Base-by-base conservation (phyloP, 2,329 filamentous ascomycete genomes). In the Nigrospora oryzae region DNA sequence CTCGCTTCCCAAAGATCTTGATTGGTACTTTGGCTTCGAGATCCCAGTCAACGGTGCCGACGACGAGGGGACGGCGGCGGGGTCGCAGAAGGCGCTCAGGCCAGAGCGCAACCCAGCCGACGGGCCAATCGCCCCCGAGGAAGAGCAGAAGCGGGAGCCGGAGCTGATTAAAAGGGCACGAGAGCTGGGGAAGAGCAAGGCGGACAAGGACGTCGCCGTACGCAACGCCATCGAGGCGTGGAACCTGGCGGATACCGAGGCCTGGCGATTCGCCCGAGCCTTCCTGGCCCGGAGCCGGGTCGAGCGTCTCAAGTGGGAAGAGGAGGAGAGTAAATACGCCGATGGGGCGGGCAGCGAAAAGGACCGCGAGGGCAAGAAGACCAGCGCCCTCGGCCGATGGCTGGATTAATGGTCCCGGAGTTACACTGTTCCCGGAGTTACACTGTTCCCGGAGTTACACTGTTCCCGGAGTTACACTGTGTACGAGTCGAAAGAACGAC, bases 21-120 rank as follows among this genome's bases (percentile, higher is more conserved):
- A 91, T 58, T 97, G 89, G 89, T 77, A 84, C 53, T 88, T 97
- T 60, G 93, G 91, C 44, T 97, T 97, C 63, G 70, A 74, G 13
- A 74, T 96, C 11, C 87, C 90, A 2, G 71, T 73, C 39, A 65
- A 70, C 16, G 66, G 69, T 11, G 69, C 75, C 4, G 63, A 73
- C 36, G 68, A 72, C 28, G 57, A 74, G 52, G 75, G 78, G 2
- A 77, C 79, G 0, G 73, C 78, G 6, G 75, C 78, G 1, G 74
- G 75, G 2, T 75, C 78, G 2, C 75, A 83, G 55, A 70, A 73
- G 38, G 67, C 73, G 45, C 74, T 75, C 46, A 68, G 73, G 45
- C 65, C 71, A n/a, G 62, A 66, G 37, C 69, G 68, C 49, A 67
- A 75, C 54, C 65, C 62, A 3, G 64, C 61, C 32, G 68, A 73